Conservation (phyloP, 352 stramenopile species). For the Halophytophthora batemanensis region DNA sequence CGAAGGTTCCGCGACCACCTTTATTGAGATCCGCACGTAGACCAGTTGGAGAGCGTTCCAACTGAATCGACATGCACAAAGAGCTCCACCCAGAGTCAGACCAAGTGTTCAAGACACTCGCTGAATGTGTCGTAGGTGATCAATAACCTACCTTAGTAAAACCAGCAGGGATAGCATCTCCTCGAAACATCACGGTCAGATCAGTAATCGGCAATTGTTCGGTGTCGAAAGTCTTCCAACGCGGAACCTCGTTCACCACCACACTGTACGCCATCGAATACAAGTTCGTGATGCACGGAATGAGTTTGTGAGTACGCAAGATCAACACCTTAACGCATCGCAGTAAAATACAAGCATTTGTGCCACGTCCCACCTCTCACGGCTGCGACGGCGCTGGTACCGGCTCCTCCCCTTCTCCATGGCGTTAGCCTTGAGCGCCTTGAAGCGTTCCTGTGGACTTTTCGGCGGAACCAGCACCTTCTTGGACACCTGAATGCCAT, state of each 20-base stretch:
- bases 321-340: not conserved
- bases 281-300: not conserved
- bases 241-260: slow-evolving; percentile 10
- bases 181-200: slow-evolving; percentile 74
- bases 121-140: not conserved
- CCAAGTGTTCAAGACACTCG: too few species aligned
- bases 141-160: slow-evolving; percentile 58
- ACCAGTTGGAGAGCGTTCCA: slow-evolving; percentile 71
- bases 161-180: slow-evolving; percentile 61
- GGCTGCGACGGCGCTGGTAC: slow-evolving; percentile 30
- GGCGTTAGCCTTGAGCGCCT: slow-evolving; percentile 31
- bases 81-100: not conserved
- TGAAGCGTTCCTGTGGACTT: slow-evolving; percentile 55
- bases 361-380: slow-evolving; percentile 23
- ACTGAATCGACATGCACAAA: slow-evolving; percentile 21
- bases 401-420: slow-evolving; percentile 53
- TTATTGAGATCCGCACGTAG: slow-evolving; percentile 81
- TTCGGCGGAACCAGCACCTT: slow-evolving; percentile 29
- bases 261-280: slow-evolving; percentile 1
- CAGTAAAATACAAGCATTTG: not conserved
- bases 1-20: slow-evolving; percentile 68
- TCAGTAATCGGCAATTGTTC: slow-evolving; percentile 63
- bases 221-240: slow-evolving; percentile 48
- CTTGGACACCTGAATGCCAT: slow-evolving; percentile 1
- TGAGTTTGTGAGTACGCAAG: not conserved